phyloP scores from a whole-genome alignment of 2,329 filamentous ascomycete genomes.

The Mycocentrospora acerina region DNA sequence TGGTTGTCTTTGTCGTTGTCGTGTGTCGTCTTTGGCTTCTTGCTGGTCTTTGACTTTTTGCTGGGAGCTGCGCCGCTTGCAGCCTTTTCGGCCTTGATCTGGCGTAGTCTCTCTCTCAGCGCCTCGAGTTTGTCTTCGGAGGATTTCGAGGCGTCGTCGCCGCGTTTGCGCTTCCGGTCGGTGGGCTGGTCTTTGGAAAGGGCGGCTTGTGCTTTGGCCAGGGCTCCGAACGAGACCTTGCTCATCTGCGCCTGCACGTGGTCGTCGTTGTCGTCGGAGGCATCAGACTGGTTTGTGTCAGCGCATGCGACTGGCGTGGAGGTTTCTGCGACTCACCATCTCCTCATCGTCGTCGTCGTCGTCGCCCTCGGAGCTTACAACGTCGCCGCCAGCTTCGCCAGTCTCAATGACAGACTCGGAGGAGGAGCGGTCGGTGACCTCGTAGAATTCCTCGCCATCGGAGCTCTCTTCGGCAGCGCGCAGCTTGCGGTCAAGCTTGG shows the following conservation, averaged over 20 bases:
- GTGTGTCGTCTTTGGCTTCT: conserved; percentile 23
- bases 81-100: conserved; percentile 47
- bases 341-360: conserved; percentile 30
- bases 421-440: conserved; percentile 43
- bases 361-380: conserved; percentile 39
- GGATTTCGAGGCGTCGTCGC: conserved; percentile 39
- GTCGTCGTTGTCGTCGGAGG: conserved; percentile 42
- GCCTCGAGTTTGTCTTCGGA: conserved; percentile 51
- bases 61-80: conserved; percentile 20
- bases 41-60: conserved; percentile 23
- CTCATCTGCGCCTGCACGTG: conserved; percentile 51
- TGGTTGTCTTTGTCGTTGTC: conserved; percentile 37
- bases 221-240: conserved; percentile 81
- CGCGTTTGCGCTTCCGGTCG: conserved; percentile 47
- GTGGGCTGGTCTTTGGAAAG: conserved; percentile 48
- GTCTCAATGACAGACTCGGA: conserved; percentile 44
- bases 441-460: conserved; percentile 42
- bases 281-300: conserved; percentile 27
- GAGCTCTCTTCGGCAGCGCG: conserved; percentile 40
- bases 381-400: conserved; percentile 34
- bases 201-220: conserved; percentile 80
- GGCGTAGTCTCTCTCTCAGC: conserved; percentile 47
- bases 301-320: background rate
- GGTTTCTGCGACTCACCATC: conserved; percentile 15
- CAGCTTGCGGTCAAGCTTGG: conserved; percentile 39